These are phyloP conservation scores for Cordyceps fumosorosea DNA, from an alignment of 2,329 filamentous ascomycete genomes.

Conservation along the genomic window DNA sequence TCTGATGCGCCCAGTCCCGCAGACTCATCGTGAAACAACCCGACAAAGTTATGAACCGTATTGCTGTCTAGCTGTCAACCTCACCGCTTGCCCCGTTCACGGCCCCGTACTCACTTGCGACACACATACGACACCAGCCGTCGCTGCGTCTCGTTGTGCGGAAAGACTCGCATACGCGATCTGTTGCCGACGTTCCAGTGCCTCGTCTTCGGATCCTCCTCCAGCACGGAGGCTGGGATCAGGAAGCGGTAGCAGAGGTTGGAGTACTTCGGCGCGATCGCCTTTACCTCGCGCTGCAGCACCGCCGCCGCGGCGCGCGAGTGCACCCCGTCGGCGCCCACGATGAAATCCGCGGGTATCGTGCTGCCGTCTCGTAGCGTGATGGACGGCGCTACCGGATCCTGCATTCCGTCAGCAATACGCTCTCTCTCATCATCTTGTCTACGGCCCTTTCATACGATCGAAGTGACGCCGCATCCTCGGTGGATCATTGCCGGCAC, in stretches of 20 bases:
- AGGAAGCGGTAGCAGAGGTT: constrained; percentile 33
- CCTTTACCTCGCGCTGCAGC: constrained; percentile 21
- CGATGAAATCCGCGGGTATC: constrained; percentile 14
- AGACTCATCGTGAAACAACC: constrained; percentile 23
- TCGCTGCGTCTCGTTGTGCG: constrained; percentile 18
- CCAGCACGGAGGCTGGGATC: constrained; percentile 23
- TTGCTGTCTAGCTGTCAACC: constrained; percentile 19
- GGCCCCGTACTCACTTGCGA: constrained; percentile 20
- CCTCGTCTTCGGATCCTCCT: constrained; percentile 25
- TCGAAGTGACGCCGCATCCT: constrained; percentile 16
- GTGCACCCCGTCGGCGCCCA: constrained; percentile 40
- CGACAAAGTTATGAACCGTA: constrained; percentile 29
- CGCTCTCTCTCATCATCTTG: too few species aligned
- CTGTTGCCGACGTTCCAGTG: constrained; percentile 24
- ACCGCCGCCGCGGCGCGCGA: constrained; percentile 24
- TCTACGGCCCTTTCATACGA: too few species aligned
- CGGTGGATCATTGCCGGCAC: constrained; percentile 22
- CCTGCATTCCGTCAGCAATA: constrained; percentile 12
- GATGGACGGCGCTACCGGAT: constrained; percentile 22
- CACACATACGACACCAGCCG: constrained; percentile 29
- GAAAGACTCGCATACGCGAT: constrained; percentile 21
- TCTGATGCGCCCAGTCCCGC: constrained; percentile 14
- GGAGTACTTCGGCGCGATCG: constrained; percentile 21
- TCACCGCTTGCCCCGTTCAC: background rate
- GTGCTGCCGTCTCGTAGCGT: constrained; percentile 23